Evolutionary conservation across 768 basidiomycete genomes (phyloP).

Genomic region (Termitomyces sp.): DNA sequence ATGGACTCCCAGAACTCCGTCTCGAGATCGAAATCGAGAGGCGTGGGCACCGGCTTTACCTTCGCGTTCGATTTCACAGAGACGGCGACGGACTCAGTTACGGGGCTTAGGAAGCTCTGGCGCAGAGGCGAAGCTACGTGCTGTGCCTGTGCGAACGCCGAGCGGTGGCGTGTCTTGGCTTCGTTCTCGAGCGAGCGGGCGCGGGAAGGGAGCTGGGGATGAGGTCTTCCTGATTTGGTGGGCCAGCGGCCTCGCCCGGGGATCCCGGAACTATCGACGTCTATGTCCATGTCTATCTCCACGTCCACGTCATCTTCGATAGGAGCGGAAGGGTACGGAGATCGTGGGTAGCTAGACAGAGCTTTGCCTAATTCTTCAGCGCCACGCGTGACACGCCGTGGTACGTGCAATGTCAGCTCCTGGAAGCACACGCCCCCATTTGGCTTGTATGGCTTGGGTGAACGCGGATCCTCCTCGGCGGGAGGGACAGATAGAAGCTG

Average conservation of each 20-base stretch:
- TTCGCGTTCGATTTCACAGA: background rate
- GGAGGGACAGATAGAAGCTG: constrained; percentile 13
- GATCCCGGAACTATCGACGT: constrained; percentile 11
- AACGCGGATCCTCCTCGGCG: constrained; percentile 35
- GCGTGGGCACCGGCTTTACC: constrained; percentile 27
- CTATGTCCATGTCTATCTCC: background rate
- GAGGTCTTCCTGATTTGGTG: background rate
- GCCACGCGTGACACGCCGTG: constrained; percentile 12
- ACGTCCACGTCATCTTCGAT: constrained; percentile 1
- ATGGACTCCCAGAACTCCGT: constrained; percentile 42
- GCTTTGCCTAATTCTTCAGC: constrained; percentile 22
- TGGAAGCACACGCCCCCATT: constrained; percentile 9
- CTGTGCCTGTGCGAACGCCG: constrained; percentile 1
- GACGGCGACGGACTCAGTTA: background rate
- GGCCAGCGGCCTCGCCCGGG: constrained; percentile 9
- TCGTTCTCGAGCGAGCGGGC: constrained; percentile 16
- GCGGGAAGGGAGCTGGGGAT: constrained; percentile 6
- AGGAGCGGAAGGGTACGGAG: constrained; percentile 29
- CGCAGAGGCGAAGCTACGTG: constrained; percentile 21
- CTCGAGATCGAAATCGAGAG: constrained; percentile 19
- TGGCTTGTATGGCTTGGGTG: constrained; percentile 24
- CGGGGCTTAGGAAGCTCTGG: constrained; percentile 24
- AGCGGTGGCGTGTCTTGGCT: constrained; percentile 3
- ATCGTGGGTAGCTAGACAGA: constrained; percentile 30
- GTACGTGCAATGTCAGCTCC: constrained; percentile 9